Conservation (phyloP, 2,329 filamentous ascomycete genomes). For the Pseudogymnoascus sp. region DNA sequence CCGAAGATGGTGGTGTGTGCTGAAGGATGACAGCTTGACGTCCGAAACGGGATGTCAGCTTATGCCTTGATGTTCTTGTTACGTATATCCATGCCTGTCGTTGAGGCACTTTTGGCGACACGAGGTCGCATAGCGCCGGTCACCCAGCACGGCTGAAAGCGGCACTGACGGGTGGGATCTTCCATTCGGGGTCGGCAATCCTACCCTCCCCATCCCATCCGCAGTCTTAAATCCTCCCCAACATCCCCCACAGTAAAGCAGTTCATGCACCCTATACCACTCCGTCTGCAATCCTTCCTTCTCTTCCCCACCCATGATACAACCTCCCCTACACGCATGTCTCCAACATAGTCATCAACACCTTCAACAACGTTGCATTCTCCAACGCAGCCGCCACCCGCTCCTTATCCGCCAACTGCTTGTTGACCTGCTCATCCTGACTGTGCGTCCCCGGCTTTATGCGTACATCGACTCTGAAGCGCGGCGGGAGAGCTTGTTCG, state of each 20-base stretch:
- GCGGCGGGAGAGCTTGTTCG: constrained; percentile 81
- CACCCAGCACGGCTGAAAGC: not conserved
- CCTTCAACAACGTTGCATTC: constrained; percentile 80
- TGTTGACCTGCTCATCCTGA: constrained; percentile 92
- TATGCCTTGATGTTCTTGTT: not conserved
- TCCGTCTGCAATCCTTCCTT: not conserved
- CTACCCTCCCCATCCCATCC: not conserved
- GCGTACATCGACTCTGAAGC: constrained; percentile 83
- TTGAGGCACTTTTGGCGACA: not conserved
- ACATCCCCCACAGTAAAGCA: not conserved
- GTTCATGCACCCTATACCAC: not conserved
- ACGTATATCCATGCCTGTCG: not conserved
- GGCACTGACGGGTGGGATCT: not conserved
- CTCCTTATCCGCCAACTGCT: constrained; percentile 94
- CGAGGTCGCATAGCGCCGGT: not conserved
- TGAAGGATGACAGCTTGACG: not conserved
- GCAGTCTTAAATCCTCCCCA: not conserved
- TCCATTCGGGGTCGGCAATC: not conserved
- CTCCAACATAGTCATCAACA: constrained; percentile 88
- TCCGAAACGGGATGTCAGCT: not conserved
- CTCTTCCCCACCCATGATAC: not conserved
- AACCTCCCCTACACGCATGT: constrained; percentile 46
- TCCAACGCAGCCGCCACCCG: constrained; percentile 89
- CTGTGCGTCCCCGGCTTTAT: constrained; percentile 96
- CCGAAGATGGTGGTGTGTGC: no score